phyloP scores from a whole-genome alignment of 2,329 filamentous ascomycete genomes.

The Metarhizium guizhouense region DNA sequence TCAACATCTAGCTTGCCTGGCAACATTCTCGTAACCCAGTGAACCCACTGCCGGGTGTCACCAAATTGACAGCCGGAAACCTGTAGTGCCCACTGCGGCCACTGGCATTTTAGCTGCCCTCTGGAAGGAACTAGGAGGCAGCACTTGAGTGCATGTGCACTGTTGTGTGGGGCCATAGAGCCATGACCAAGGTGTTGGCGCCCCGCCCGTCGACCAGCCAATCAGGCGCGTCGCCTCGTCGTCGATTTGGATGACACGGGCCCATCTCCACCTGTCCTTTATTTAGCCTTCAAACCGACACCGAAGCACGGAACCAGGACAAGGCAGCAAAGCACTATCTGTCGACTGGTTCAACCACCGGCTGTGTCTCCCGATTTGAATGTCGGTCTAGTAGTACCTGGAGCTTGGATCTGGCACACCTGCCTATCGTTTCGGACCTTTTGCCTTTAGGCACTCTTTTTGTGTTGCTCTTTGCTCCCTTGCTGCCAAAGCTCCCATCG shows the following conservation, averaged over 20 bases:
- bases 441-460: neutral
- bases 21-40: too few relatives aligned
- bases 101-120: neutral
- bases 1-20: too few relatives aligned
- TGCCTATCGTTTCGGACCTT: neutral
- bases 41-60: too few relatives aligned
- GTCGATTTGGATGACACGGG: neutral
- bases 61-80: too few relatives aligned
- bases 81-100: too few relatives aligned
- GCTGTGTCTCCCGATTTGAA: neutral
- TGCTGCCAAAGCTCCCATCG: neutral
- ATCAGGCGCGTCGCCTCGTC: neutral
- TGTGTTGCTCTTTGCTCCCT: neutral
- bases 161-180: too few relatives aligned
- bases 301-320: constrained; percentile 4
- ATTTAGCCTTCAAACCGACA: constrained; percentile 3
- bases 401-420: neutral
- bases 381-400: neutral
- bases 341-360: neutral
- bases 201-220: neutral
- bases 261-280: too few relatives aligned
- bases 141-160: neutral
- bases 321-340: neutral
- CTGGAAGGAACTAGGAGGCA: neutral
- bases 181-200: neutral